These are phyloP conservation scores for Thinopyrum elongatum DNA, from an alignment of 176 grass and related monocot species.

Conservation along the genomic window DNA sequence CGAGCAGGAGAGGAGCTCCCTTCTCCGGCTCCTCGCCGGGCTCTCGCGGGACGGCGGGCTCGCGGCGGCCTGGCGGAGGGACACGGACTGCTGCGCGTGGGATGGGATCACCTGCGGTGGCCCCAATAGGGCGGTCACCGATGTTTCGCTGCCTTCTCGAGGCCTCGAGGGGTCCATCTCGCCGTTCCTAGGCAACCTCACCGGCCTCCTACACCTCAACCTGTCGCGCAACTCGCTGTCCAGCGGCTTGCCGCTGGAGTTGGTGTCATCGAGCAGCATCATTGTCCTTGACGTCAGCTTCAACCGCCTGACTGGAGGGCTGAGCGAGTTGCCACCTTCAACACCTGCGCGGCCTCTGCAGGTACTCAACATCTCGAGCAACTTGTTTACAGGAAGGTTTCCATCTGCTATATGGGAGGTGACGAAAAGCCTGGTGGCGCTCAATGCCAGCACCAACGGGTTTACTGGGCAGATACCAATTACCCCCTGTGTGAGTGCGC, in stretches of 20 bases:
- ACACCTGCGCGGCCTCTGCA: conserved; percentile 10
- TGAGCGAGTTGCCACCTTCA: conserved; percentile 23
- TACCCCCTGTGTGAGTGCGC: neutral
- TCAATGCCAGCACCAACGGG: conserved; percentile 52
- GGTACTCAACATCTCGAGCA: conserved; percentile 55
- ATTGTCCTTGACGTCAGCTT: conserved; percentile 47
- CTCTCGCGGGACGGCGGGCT: conserved; percentile 12
- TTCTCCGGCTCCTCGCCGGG: conserved; percentile 33
- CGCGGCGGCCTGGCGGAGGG: conserved; percentile 16
- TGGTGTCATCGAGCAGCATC: conserved; percentile 32
- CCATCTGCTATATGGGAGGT: conserved; percentile 26
- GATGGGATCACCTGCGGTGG: conserved; percentile 39
- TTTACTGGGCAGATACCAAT: conserved; percentile 41
- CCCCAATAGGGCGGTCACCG: neutral
- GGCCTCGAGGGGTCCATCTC: conserved; percentile 44
- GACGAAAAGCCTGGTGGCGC: conserved; percentile 12
- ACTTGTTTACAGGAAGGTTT: conserved; percentile 30
- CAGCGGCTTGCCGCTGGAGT: conserved; percentile 5
- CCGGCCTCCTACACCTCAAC: conserved; percentile 26
- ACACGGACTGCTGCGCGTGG: conserved; percentile 42
- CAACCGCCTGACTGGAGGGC: conserved; percentile 24
- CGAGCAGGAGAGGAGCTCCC: conserved; percentile 35
- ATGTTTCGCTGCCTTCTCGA: conserved; percentile 28
- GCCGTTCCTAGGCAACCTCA: conserved; percentile 45
- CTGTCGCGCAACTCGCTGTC: conserved; percentile 44